Conservation (phyloP, 2,329 filamentous ascomycete genomes). For the Hymenoscyphus repandus region DNA sequence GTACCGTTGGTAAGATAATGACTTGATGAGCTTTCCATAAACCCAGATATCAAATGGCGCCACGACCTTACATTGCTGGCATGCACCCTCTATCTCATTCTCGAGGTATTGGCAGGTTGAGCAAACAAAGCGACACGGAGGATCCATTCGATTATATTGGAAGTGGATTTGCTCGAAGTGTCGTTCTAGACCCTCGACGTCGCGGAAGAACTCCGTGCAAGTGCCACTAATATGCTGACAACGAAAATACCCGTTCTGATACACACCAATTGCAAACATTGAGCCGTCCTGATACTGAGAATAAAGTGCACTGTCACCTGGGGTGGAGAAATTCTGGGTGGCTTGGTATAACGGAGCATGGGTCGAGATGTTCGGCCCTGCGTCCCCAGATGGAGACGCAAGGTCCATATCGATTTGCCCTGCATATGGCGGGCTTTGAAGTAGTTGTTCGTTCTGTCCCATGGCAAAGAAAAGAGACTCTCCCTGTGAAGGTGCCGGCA, state of each 20-base stretch:
- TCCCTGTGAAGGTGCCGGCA: slow-evolving; percentile 6
- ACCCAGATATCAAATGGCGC: slow-evolving; percentile 21
- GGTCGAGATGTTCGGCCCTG: slow-evolving; percentile 8
- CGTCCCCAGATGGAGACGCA: slow-evolving; percentile 6
- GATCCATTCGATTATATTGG: slow-evolving; percentile 22
- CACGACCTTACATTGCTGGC: slow-evolving; percentile 12
- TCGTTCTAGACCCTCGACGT: slow-evolving; percentile 16
- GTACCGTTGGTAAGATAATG: slow-evolving; percentile 7
- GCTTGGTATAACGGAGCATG: slow-evolving; percentile 3
- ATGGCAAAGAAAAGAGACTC: slow-evolving; percentile 19
- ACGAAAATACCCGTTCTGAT: slow-evolving; percentile 14
- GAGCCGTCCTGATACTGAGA: slow-evolving; percentile 16
- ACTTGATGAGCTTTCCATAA: slow-evolving; percentile 24
- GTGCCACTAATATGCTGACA: slow-evolving; percentile 14
- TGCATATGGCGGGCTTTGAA: slow-evolving; percentile 1
- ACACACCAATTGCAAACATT: slow-evolving; percentile 22
- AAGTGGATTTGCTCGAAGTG: slow-evolving; percentile 27
- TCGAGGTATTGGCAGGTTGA: slow-evolving; percentile 6
- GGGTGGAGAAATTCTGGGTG: slow-evolving; percentile 1
- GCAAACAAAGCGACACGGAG: slow-evolving; percentile 21
- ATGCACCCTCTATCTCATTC: slow-evolving; percentile 10
- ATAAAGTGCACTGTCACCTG: slow-evolving; percentile 13
- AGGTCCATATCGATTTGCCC: slow-evolving; percentile 9
- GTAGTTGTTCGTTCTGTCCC: slow-evolving; percentile 14
- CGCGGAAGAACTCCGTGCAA: slow-evolving; percentile 17